A percentile compares a stretch with the other conserved stretches of the same genome.
Conservation (phyloP, 2,329 filamentous ascomycete genomes). For the Hymenoscyphus albidus region DNA sequence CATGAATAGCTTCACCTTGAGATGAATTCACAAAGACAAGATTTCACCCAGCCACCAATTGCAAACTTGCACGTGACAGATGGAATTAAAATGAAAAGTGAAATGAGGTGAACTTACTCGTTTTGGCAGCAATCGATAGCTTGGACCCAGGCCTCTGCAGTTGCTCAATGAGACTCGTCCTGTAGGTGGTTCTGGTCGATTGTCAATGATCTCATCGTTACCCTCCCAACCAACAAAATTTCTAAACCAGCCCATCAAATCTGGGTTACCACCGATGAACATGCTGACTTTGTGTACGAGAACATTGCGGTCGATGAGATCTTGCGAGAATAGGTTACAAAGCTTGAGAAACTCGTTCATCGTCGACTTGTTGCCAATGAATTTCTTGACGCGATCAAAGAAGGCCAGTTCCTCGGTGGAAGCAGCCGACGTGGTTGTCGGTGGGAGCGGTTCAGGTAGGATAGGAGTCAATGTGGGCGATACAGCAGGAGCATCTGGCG, state of each 20-base stretch:
- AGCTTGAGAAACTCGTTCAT: conserved; percentile 97
- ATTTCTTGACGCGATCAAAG: conserved; percentile 96
- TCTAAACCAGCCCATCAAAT: conserved; percentile 87
- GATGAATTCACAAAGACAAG: not conserved
- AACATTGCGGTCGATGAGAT: conserved; percentile 81
- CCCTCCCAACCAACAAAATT: conserved; percentile 75
- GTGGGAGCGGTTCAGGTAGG: conserved; percentile 81
- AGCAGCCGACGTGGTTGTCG: conserved; percentile 68
- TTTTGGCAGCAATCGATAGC: conserved; percentile 88
- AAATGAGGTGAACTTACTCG: conserved; percentile 46
- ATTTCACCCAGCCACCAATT: not conserved
- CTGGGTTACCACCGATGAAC: conserved; percentile 84
- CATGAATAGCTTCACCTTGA: not conserved
- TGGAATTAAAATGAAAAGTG: not conserved
- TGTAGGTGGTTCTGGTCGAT: conserved; percentile 68
- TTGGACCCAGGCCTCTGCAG: conserved; percentile 91
- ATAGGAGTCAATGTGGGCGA: conserved; percentile 87
- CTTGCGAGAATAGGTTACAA: conserved; percentile 91
- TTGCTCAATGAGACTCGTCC: conserved; percentile 91
- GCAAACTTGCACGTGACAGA: not conserved
- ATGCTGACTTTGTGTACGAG: conserved; percentile 76
- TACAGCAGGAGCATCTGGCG: conserved; percentile 39
- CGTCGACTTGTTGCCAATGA: conserved; percentile 83
- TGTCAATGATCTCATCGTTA: conserved; percentile 74
- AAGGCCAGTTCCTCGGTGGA: conserved; percentile 84